Percentiles rank a stretch among this genome's conserved stretches.
These are phyloP conservation scores for Globisporangium orthogonon DNA, from an alignment of 352 stramenopile genomes.

Conservation along the genomic window DNA sequence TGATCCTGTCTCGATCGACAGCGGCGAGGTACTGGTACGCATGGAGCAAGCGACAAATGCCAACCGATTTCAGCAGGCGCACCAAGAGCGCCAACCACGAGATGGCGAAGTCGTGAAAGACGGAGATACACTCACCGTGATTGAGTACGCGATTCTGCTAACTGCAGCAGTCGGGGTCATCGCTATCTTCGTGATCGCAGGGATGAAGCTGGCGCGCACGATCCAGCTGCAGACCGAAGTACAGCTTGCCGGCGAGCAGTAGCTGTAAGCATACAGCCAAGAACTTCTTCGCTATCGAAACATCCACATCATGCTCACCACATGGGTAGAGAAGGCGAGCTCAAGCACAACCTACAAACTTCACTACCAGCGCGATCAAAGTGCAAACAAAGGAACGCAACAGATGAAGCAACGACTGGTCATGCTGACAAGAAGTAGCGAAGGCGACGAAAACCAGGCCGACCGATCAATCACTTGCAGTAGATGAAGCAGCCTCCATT, in stretches of 20 bases:
- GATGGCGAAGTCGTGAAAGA: background rate
- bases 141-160: background rate
- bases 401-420: background rate
- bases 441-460: background rate
- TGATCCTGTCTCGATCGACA: slow-evolving; percentile 5
- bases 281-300: too few relatives aligned
- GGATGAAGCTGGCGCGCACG: background rate
- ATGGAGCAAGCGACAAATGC: background rate
- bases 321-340: too few relatives aligned
- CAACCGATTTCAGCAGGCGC: background rate
- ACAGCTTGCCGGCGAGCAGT: background rate
- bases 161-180: background rate
- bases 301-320: too few relatives aligned
- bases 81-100: background rate
- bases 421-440: background rate
- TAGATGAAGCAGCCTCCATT: background rate
- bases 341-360: too few relatives aligned
- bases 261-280: background rate
- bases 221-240: background rate
- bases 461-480: background rate
- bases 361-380: background rate
- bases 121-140: background rate
- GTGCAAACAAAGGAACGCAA: background rate
- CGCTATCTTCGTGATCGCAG: background rate
- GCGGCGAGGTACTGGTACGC: background rate